Conservation (phyloP, 2,329 filamentous ascomycete genomes). For the Colletotrichum theobromicola region DNA sequence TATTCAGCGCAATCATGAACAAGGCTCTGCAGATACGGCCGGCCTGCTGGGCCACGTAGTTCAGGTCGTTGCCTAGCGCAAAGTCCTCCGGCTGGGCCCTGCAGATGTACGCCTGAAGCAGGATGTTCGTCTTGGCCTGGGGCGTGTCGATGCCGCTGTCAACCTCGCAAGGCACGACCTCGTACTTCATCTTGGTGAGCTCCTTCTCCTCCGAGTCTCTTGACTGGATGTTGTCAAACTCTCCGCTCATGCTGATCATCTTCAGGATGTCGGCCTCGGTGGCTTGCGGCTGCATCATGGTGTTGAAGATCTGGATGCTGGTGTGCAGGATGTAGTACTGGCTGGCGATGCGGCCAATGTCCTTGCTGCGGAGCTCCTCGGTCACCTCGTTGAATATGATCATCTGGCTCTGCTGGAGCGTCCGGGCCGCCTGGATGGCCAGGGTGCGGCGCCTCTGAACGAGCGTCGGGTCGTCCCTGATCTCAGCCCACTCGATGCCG, state of each 20-base stretch:
- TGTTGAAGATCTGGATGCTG: conserved; percentile 95
- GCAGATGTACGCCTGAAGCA: conserved; percentile 94
- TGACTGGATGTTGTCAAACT: conserved; percentile 96
- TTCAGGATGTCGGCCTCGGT: conserved; percentile 91
- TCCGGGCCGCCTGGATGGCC: conserved; percentile 85
- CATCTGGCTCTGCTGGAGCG: conserved; percentile 94
- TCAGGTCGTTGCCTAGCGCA: conserved; percentile 87
- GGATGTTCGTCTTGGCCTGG: conserved; percentile 93
- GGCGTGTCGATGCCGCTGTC: conserved; percentile 73
- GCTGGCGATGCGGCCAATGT: conserved; percentile 94
- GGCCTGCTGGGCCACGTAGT: conserved; percentile 95
- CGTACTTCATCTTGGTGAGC: conserved; percentile 73
- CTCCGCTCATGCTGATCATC: conserved; percentile 97
- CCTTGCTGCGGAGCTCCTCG: conserved; percentile 91
- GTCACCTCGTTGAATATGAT: conserved; percentile 97
- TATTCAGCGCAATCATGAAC: conserved; percentile 96
- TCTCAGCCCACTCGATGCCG: conserved; percentile 93
- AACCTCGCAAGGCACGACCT: conserved; percentile 78
- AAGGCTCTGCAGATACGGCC: conserved; percentile 92
- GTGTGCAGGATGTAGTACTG: conserved; percentile 96
- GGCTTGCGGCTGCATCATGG: conserved; percentile 84
- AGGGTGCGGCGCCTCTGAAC: conserved; percentile 86
- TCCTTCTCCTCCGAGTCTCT: conserved; percentile 91
- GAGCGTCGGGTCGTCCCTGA: conserved; percentile 84
- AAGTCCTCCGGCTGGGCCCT: conserved; percentile 90